phyloP scores from a whole-genome alignment of 805 yeast species.

The Metschnikowia reukaufii region DNA sequence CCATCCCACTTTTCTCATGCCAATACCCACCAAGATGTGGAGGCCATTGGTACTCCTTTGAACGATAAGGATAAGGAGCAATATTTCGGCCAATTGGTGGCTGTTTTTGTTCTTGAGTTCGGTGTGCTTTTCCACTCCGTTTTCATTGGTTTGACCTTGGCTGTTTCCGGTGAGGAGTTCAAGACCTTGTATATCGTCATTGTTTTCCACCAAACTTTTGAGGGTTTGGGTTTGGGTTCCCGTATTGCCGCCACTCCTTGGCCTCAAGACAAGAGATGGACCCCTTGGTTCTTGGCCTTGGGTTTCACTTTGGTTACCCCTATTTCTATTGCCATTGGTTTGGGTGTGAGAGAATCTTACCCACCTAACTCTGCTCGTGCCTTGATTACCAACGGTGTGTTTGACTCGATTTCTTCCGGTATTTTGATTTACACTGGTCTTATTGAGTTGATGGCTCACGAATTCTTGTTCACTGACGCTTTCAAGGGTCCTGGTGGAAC shows the following conservation, averaged over 20 bases:
- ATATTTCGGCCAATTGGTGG: conserved; percentile 56
- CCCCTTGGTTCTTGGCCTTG: conserved; percentile 46
- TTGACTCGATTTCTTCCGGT: conserved; percentile 38
- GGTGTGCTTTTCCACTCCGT: conserved; percentile 84
- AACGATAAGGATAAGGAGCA: conserved; percentile 39
- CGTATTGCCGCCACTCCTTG: conserved; percentile 63
- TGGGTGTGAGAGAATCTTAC: conserved; percentile 34
- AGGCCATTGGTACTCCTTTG: conserved; percentile 37
- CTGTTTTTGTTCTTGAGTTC: conserved; percentile 65
- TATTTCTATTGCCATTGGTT: conserved; percentile 36
- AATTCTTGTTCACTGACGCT: conserved; percentile 34
- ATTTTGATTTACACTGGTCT: conserved; percentile 37
- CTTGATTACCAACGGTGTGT: conserved; percentile 33
- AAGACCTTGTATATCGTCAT: conserved; percentile 67
- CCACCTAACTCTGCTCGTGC: conserved; percentile 35
- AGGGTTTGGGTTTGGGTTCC: conserved; percentile 83
- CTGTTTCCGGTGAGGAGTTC: conserved; percentile 78
- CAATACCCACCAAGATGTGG: conserved; percentile 44
- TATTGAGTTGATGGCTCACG: conserved; percentile 41
- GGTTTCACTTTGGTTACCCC: conserved; percentile 35
- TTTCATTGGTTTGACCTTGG: conserved; percentile 74
- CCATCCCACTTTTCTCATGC: conserved; percentile 48
- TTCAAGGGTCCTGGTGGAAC: conserved; percentile 24
- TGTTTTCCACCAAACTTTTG: conserved; percentile 78
- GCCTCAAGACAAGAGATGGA: conserved; percentile 45